Evolutionary conservation across 2,329 filamentous ascomycete genomes (phyloP).

Genomic region (Verticillium isaacii): DNA sequence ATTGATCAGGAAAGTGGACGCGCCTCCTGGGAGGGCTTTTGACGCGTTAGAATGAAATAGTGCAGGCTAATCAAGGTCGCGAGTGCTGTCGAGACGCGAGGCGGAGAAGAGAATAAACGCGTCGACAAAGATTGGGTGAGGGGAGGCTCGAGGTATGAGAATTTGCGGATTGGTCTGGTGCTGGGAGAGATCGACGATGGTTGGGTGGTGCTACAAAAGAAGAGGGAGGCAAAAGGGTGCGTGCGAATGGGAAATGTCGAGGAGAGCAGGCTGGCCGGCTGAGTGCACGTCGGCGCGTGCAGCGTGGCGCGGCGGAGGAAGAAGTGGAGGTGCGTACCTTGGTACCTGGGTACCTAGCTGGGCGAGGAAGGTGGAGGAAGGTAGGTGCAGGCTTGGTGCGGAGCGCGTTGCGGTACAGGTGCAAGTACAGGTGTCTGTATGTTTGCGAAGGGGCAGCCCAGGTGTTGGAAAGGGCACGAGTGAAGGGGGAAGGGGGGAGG

Average conservation of each 20-base stretch:
- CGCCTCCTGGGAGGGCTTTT: conserved; percentile 5
- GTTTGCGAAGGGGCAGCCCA: background rate
- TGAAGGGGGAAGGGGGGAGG: conserved; percentile 1
- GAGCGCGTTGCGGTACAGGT: background rate
- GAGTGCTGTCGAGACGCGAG: background rate
- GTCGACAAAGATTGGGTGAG: background rate
- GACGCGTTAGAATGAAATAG: conserved; percentile 9
- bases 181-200: conserved; percentile 2
- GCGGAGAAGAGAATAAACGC: background rate
- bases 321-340: background rate
- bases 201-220: conserved; percentile 2
- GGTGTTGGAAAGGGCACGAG: background rate
- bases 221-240: background rate
- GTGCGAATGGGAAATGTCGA: background rate
- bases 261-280: conserved; percentile 2
- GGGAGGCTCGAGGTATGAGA: conserved; percentile 2
- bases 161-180: conserved; percentile 7
- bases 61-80: background rate
- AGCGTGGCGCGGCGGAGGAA: background rate
- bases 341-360: background rate
- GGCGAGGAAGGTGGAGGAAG: background rate
- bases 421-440: background rate
- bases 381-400: background rate
- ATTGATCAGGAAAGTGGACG: background rate
- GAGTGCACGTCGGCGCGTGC: background rate